A percentile compares a stretch with the other conserved stretches of the same genome.
These are phyloP conservation scores for Boletus tomentosulus DNA, from an alignment of 768 basidiomycete species.

Conservation along the genomic window DNA sequence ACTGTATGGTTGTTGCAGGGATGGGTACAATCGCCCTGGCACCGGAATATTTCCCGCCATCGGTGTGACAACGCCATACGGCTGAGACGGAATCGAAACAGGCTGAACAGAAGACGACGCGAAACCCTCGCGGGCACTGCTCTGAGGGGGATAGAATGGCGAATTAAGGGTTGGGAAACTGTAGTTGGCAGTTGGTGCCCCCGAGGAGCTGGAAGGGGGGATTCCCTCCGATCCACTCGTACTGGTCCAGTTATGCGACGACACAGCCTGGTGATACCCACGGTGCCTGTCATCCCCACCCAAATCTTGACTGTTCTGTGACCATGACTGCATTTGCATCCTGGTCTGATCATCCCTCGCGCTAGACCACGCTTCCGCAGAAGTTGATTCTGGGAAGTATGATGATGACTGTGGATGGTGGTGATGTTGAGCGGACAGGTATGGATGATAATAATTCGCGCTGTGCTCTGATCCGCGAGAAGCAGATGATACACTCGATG, in stretches of 20 bases:
- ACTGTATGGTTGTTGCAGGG: constrained; percentile 26
- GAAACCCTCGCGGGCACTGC: constrained; percentile 30
- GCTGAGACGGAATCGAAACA: constrained; percentile 25
- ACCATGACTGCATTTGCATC: constrained; percentile 22
- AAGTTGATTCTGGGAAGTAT: constrained; percentile 21
- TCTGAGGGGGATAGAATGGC: constrained; percentile 49
- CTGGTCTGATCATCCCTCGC: constrained; percentile 22
- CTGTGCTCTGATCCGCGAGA: constrained; percentile 25
- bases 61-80: constrained; percentile 25
- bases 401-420: constrained; percentile 19
- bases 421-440: constrained; percentile 22
- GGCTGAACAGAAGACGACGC: constrained; percentile 32
- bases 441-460: constrained; percentile 24
- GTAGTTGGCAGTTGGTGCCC: constrained; percentile 23
- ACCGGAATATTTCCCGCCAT: constrained; percentile 17
- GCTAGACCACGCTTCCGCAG: constrained; percentile 20
- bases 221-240: constrained; percentile 22
- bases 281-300: constrained; percentile 25
- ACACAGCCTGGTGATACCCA: constrained; percentile 24
- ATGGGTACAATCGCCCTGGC: constrained; percentile 25
- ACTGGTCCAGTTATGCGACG: constrained; percentile 26
- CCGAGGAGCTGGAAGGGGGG: constrained; percentile 19
- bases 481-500: constrained; percentile 19
- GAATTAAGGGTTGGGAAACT: constrained; percentile 53
- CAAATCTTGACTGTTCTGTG: constrained; percentile 23